A percentile compares a stretch with the other conserved stretches of the same genome.
Conservation (phyloP, 768 basidiomycete species). For the Neoboletus subvelutipes region DNA sequence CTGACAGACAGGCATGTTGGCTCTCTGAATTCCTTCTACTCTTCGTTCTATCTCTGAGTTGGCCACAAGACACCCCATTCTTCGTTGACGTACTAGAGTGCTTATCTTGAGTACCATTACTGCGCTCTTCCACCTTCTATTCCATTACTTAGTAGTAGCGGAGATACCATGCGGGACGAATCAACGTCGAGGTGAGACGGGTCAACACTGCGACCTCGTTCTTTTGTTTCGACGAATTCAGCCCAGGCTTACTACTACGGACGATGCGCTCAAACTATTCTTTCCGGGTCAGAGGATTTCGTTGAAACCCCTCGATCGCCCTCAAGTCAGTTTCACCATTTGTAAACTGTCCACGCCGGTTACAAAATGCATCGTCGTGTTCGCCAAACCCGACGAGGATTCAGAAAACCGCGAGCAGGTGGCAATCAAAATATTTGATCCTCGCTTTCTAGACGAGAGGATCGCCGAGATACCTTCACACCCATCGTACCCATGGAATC, state of each 20-base stretch:
- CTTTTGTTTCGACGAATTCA: background rate
- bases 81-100: background rate
- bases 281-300: background rate
- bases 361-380: background rate
- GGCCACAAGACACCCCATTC: background rate
- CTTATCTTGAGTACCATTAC: background rate
- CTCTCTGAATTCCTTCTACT: too few species aligned
- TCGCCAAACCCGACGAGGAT: background rate
- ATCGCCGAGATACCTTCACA: background rate
- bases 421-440: slow-evolving; percentile 7
- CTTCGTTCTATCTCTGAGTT: too few species aligned
- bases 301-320: background rate
- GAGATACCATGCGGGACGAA: background rate
- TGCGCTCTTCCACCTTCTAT: too few species aligned
- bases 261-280: slow-evolving; percentile 4
- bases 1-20: too few species aligned
- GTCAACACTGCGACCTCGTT: background rate
- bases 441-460: slow-evolving; percentile 6
- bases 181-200: background rate
- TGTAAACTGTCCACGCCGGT: slow-evolving; percentile 1
- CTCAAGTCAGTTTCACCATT: background rate
- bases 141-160: too few species aligned
- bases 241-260: background rate
- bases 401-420: background rate
- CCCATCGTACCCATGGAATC: background rate